Percentiles rank a stretch among this genome's conserved stretches.
Evolutionary conservation across 2,329 filamentous ascomycete species (phyloP).

Genomic region (Aureobasidium sp.): DNA sequence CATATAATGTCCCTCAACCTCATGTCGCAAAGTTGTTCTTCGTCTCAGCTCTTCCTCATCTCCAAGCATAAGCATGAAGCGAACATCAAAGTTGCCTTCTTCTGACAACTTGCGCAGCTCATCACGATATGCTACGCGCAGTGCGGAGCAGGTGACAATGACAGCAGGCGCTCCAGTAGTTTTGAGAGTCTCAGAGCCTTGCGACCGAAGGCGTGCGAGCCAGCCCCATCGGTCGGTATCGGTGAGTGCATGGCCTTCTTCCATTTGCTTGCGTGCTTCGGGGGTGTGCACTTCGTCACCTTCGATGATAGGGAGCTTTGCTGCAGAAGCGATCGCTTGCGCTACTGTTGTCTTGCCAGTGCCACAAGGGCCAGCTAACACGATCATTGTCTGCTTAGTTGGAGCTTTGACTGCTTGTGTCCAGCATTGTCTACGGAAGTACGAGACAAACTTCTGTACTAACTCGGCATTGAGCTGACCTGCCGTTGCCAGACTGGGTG

Average conservation of each 20-base stretch:
- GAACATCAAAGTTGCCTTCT: too few relatives aligned
- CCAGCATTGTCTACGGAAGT: conserved; percentile 19
- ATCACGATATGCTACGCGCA: conserved; percentile 32
- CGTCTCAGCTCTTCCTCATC: too few relatives aligned
- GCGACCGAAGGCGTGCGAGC: conserved; percentile 52
- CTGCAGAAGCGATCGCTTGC: conserved; percentile 25
- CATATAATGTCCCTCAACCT: too few relatives aligned
- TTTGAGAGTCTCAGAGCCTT: conserved; percentile 28
- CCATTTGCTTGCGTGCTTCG: conserved; percentile 67
- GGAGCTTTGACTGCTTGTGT: neutral
- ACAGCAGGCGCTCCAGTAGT: conserved; percentile 26
- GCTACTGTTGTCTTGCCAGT: conserved; percentile 38
- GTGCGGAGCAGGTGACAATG: conserved; percentile 37
- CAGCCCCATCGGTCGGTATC: conserved; percentile 97
- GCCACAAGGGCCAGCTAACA: conserved; percentile 37
- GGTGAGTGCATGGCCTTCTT: conserved; percentile 70
- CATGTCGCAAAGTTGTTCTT: too few relatives aligned
- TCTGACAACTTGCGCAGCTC: conserved; percentile 26
- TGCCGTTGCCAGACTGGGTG: conserved; percentile 20
- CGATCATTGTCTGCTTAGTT: conserved; percentile 24
- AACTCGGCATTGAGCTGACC: conserved; percentile 22
- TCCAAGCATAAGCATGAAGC: too few relatives aligned
- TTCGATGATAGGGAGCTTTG: conserved; percentile 35
- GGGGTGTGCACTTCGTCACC: conserved; percentile 35
- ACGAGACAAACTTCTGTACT: conserved; percentile 23